Evolutionary conservation across 2,329 filamentous ascomycete species (phyloP).

Genomic region (Ophiostoma sp.): DNA sequence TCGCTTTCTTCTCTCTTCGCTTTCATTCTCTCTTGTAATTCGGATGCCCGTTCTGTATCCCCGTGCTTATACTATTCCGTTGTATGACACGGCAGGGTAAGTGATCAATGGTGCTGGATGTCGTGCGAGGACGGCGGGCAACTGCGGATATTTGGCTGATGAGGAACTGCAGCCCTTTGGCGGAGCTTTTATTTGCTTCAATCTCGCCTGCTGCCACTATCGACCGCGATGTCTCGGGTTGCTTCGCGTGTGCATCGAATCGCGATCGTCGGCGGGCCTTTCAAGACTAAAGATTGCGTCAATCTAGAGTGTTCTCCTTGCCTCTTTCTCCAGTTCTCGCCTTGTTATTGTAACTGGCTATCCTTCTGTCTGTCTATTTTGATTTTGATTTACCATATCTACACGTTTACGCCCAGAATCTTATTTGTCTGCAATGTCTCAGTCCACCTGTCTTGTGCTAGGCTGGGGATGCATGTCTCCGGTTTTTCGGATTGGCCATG

Average conservation of each 20-base stretch:
- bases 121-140: neutral
- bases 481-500: neutral
- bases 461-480: conserved; percentile 6
- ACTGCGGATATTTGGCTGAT: neutral
- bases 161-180: neutral
- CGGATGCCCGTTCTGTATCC: no score
- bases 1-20: neutral
- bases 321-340: neutral
- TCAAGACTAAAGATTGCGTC: neutral
- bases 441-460: conserved; percentile 1
- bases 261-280: neutral
- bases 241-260: neutral
- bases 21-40: neutral
- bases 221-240: conserved; percentile 2
- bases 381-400: neutral
- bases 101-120: neutral
- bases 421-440: neutral
- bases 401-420: neutral
- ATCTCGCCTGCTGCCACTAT: neutral
- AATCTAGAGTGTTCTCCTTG: neutral
- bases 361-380: neutral
- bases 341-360: neutral
- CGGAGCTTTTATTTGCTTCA: neutral
- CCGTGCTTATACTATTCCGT: no score
- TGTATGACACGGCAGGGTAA: neutral